Base-by-base conservation (phyloP, 441 rosid species). In the Melastoma candidum region DNA sequence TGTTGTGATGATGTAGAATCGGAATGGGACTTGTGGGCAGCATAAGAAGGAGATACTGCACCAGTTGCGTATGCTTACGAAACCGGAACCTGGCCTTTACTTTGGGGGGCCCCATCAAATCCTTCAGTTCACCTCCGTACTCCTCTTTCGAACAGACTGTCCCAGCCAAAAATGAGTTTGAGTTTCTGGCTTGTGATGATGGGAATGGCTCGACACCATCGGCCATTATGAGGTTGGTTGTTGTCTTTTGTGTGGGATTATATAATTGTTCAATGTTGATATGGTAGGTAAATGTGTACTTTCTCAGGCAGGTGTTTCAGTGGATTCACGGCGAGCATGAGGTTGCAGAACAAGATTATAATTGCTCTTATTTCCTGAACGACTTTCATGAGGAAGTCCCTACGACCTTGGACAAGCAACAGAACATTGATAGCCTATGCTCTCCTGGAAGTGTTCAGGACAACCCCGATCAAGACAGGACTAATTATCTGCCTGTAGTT, bases 281-380 rank as follows among this genome's bases (percentile, higher is more conserved):
- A 32, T 32, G 41, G 41, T 32, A 32, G 8, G 8, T 32, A 1
- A 8, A 32, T 32, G 1, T 4, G 8, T 32, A 8, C 8, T 32
- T 32, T 32, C 41, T 32, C 8, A 8, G 41, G 41, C 41, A 32
- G 41, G 65, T 62, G 49, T 48, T 64, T 49, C 63, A 64, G 56
- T 83, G 83, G 81, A 58, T 68, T 26, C 58, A 46, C 39, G 72
- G 68, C 57, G 49, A 55, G 11, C 68, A 52, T 26, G 80, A 75
- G 56, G 61, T 54, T 47, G 63, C 36, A 29, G 68, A 81, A 63
- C 75, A 74, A 50, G 77, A 17, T 48, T 71, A 53, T 59, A 57
- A 56, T 11, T 61, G 73, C 48, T 55, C 29, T 22, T 26, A 73
- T 12, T 51, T 61, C 48, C 54, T 48, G 22, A 54, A 46, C 48